Percentiles rank a stretch among this genome's conserved stretches.
phyloP scores from a whole-genome alignment of 2,329 filamentous ascomycete genomes.

The Colletotrichum sp. region DNA sequence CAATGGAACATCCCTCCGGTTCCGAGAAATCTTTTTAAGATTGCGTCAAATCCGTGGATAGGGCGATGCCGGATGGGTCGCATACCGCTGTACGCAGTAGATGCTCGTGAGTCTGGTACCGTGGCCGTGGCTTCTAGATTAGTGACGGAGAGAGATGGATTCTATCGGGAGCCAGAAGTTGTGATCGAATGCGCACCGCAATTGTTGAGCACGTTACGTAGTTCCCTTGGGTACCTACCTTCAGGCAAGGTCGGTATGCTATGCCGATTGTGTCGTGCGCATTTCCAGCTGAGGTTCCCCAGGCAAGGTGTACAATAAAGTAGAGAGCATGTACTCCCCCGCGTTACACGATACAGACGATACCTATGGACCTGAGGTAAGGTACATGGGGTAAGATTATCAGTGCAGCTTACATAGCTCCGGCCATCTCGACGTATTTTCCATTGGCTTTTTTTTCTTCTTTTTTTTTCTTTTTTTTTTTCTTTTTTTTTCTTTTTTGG shows the following conservation, averaged over 20 bases:
- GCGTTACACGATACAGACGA: neutral
- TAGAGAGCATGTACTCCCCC: neutral
- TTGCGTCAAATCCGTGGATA: neutral
- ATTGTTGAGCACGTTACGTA: neutral
- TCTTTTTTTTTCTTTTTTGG: neutral
- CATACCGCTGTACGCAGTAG: neutral
- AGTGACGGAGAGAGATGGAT: neutral
- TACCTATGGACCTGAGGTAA: neutral
- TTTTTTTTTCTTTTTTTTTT: neutral
- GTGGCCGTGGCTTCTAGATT: neutral
- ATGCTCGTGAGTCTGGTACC: neutral
- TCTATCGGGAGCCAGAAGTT: neutral
- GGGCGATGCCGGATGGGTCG: neutral
- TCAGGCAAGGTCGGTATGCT: neutral
- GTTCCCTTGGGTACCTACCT: neutral
- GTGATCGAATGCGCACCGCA: neutral
- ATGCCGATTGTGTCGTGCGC: neutral
- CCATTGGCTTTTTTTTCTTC: neutral
- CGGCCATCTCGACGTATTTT: neutral
- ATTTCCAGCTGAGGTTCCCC: neutral
- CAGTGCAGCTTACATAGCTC: conserved; percentile 9
- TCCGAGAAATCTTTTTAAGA: neutral
- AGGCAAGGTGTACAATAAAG: neutral
- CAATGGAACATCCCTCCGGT: neutral
- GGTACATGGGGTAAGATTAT: neutral